Evolutionary conservation across 1,139 yeast genomes (phyloP).

Genomic region (Pneumocystis oryctolagi): DNA sequence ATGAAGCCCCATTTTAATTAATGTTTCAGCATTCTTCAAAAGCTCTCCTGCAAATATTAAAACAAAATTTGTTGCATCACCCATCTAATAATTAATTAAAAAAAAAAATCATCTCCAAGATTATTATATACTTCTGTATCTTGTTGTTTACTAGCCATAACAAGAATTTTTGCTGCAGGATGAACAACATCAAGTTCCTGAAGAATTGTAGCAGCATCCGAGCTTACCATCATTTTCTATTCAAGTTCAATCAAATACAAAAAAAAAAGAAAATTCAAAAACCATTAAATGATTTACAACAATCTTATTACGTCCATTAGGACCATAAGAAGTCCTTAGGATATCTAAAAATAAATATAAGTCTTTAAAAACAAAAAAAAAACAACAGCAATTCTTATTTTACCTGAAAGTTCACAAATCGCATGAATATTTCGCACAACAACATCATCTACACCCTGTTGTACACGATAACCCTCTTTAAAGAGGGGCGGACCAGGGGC

Average conservation of each 20-base stretch:
- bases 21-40: constrained; percentile 66
- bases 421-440: constrained; percentile 85
- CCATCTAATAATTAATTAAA: constrained; percentile 30
- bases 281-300: constrained; percentile 48
- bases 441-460: constrained; percentile 86
- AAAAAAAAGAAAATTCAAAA: constrained; percentile 16
- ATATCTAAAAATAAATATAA: constrained; percentile 57
- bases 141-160: constrained; percentile 95
- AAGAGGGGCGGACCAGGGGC: constrained; percentile 89
- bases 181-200: constrained; percentile 88
- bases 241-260: constrained; percentile 21
- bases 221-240: constrained; percentile 76
- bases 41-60: constrained; percentile 81
- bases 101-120: background rate
- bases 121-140: constrained; percentile 45
- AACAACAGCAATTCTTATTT: background rate
- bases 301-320: constrained; percentile 92
- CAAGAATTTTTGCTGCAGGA: constrained; percentile 90
- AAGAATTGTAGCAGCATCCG: constrained; percentile 93
- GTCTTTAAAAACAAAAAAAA: background rate
- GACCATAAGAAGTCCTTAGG: constrained; percentile 91
- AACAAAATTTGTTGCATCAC: constrained; percentile 61
- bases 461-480: constrained; percentile 90
- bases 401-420: constrained; percentile 33
- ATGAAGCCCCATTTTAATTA: constrained; percentile 70